phyloP scores from a whole-genome alignment of 2,329 filamentous ascomycete genomes.

The Stagonosporopsis rhizophila region DNA sequence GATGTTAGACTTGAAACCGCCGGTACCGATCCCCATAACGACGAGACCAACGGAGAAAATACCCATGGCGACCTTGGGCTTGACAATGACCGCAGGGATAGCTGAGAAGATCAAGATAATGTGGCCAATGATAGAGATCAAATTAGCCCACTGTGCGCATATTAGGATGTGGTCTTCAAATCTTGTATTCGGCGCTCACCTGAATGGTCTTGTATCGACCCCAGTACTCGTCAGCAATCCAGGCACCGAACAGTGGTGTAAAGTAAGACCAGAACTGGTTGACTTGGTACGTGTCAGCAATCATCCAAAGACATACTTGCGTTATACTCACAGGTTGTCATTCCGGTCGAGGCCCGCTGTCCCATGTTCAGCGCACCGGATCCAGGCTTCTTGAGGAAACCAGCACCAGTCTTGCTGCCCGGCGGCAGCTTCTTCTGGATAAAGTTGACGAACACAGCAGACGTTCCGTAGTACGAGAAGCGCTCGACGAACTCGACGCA shows the following conservation, averaged over 20 bases:
- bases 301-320: not conserved
- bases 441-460: constrained; percentile 49
- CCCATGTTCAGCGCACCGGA: constrained; percentile 62
- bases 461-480: constrained; percentile 49
- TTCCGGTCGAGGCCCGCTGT: constrained; percentile 60
- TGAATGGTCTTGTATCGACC: constrained; percentile 68
- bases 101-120: constrained; percentile 64
- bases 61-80: constrained; percentile 58
- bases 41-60: constrained; percentile 65
- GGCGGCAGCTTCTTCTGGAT: constrained; percentile 45
- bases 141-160: constrained; percentile 54
- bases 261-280: constrained; percentile 65
- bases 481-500: constrained; percentile 48
- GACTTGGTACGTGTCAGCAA: constrained; percentile 31
- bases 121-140: constrained; percentile 65
- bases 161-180: not conserved
- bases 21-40: constrained; percentile 70
- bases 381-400: constrained; percentile 42
- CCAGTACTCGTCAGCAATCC: constrained; percentile 66
- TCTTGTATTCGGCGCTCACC: not conserved
- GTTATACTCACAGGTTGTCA: constrained; percentile 51
- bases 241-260: constrained; percentile 65
- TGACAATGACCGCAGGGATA: constrained; percentile 59
- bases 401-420: constrained; percentile 45
- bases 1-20: constrained; percentile 73